Conservation (phyloP, 805 yeast genomes). For the Nakazawaea laoshanensis region DNA sequence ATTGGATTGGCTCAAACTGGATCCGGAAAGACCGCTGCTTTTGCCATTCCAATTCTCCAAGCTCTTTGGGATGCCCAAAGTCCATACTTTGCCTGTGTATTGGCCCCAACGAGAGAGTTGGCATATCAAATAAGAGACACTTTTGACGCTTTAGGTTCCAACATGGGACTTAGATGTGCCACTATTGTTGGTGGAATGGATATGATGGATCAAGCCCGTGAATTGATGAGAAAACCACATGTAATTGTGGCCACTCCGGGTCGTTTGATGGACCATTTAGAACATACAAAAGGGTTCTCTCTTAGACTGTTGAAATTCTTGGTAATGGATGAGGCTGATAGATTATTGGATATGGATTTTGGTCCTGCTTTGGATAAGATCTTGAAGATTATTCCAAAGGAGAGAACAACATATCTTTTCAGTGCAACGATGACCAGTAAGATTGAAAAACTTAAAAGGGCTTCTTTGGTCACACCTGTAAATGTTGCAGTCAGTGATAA, state of each 20-base stretch:
- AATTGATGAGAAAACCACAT: slow-evolving; percentile 89
- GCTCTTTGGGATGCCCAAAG: slow-evolving; percentile 83
- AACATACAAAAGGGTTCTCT: slow-evolving; percentile 84
- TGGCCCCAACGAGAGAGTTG: slow-evolving; percentile 81
- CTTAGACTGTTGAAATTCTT: slow-evolving; percentile 69
- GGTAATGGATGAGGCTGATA: slow-evolving; percentile 96
- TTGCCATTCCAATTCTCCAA: slow-evolving; percentile 92
- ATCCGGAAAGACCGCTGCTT: slow-evolving; percentile 97
- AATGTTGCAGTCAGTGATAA: slow-evolving; percentile 83
- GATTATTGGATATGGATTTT: slow-evolving; percentile 91
- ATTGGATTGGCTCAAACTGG: slow-evolving; percentile 98
- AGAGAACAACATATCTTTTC: slow-evolving; percentile 77
- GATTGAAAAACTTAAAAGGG: slow-evolving; percentile 90
- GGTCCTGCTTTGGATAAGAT: slow-evolving; percentile 91
- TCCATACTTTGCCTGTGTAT: slow-evolving; percentile 81
- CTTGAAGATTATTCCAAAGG: slow-evolving; percentile 72
- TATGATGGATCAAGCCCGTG: slow-evolving; percentile 95
- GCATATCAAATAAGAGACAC: slow-evolving; percentile 90
- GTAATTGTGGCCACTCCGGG: slow-evolving; percentile 90
- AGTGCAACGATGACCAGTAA: slow-evolving; percentile 98
- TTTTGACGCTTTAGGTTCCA: slow-evolving; percentile 84
- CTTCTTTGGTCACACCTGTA: slow-evolving; percentile 82
- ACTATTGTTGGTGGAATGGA: slow-evolving; percentile 98
- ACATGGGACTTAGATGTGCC: slow-evolving; percentile 86
- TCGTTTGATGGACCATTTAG: slow-evolving; percentile 86